Percentiles rank a stretch among this genome's conserved stretches.
Evolutionary conservation across 2,329 filamentous ascomycete species (phyloP).

Genomic region (Decorospora gaudefroyi): DNA sequence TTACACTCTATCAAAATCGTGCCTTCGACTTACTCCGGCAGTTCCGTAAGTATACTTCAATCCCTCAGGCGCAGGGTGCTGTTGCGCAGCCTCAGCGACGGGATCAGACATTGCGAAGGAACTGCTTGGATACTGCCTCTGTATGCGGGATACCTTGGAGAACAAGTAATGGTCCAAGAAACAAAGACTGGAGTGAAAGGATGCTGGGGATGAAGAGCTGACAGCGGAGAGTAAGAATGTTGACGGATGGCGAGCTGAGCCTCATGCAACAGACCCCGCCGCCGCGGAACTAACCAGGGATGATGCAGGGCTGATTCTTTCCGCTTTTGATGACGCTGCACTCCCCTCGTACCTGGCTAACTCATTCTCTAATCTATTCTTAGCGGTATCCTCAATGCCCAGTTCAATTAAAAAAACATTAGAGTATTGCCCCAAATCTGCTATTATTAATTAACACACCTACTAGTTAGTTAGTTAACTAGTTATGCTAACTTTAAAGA

Average conservation of each 20-base stretch:
- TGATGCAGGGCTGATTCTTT: conserved; percentile 28
- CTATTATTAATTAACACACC: too few relatives aligned
- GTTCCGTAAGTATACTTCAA: conserved; percentile 49
- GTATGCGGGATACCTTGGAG: not conserved
- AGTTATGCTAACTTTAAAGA: too few relatives aligned
- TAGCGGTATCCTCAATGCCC: not conserved
- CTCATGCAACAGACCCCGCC: conserved; percentile 16
- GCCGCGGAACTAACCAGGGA: conserved; percentile 21
- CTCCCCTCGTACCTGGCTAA: conserved; percentile 24
- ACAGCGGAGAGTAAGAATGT: conserved; percentile 5
- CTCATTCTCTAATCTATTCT: conserved; percentile 5
- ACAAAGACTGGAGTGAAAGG: conserved; percentile 12
- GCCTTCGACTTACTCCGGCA: conserved; percentile 54
- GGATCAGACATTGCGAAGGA: conserved; percentile 43
- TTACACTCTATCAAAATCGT: not conserved
- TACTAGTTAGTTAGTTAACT: too few relatives aligned
- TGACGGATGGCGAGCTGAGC: not conserved
- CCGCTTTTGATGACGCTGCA: conserved; percentile 28
- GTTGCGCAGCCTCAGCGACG: conserved; percentile 39
- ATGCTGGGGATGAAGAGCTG: not conserved
- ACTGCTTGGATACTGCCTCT: not conserved
- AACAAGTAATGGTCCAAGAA: not conserved
- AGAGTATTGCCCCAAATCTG: too few relatives aligned
- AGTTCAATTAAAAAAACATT: too few relatives aligned
- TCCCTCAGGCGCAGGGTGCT: conserved; percentile 47